phyloP scores from a whole-genome alignment of 768 basidiomycete genomes.

The Amanita polypyramis region DNA sequence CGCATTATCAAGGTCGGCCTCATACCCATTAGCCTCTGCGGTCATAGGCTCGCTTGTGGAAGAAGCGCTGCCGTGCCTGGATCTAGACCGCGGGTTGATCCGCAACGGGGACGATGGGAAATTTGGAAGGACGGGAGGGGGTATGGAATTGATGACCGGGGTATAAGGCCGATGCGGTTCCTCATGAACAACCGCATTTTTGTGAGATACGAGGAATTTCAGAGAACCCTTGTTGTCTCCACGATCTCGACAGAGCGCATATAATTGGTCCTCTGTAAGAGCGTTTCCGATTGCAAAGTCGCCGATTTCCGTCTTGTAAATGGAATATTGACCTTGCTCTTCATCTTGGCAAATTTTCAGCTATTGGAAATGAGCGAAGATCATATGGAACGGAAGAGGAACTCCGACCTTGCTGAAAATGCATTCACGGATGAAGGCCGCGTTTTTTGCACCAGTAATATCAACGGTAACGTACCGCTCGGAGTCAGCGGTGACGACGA shows the following conservation, averaged over 20 bases:
- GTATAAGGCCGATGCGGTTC: constrained; percentile 23
- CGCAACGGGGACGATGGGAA: constrained; percentile 32
- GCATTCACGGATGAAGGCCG: constrained; percentile 66
- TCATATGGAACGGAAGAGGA: constrained; percentile 4
- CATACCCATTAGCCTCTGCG: constrained; percentile 52
- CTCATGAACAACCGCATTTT: constrained; percentile 51
- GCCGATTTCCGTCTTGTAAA: constrained; percentile 86
- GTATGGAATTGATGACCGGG: constrained; percentile 17
- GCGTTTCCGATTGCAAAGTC: constrained; percentile 66
- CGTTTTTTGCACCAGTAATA: constrained; percentile 52
- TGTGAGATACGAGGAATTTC: constrained; percentile 74
- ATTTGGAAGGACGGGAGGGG: constrained; percentile 27
- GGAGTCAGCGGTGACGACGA: constrained; percentile 71
- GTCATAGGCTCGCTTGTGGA: constrained; percentile 53
- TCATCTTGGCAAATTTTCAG: constrained; percentile 81
- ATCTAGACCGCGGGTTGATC: constrained; percentile 41
- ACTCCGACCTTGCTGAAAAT: constrained; percentile 66
- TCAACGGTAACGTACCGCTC: constrained; percentile 67
- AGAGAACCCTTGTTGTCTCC: constrained; percentile 75
- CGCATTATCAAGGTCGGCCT: constrained; percentile 56
- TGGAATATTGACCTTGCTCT: constrained; percentile 55
- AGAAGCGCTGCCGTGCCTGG: constrained; percentile 62
- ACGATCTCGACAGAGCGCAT: constrained; percentile 57
- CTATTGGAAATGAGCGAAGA: constrained; percentile 25
- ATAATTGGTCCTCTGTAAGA: constrained; percentile 57